Base-by-base conservation (phyloP, 2,329 filamentous ascomycete genomes). In the Phialophora tarda region DNA sequence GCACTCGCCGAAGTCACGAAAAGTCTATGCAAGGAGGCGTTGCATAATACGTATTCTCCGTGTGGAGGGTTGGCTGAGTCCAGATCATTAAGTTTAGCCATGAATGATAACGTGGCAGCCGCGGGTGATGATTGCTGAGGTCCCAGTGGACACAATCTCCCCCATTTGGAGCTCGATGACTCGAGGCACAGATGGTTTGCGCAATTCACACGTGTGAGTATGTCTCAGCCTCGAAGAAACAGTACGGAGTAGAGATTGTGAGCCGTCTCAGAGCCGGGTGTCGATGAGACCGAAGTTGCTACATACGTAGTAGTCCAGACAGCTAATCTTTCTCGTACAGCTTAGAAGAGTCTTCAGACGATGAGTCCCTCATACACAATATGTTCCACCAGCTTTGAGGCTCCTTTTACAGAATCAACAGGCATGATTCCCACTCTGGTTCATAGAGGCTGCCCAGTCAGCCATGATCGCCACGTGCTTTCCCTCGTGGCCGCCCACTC, bases 381-480 rank as follows among this genome's bases (percentile, higher is more conserved):
- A 6, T 17, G 6, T 41, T 17, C 34, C 14, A 17, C 4, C 38
- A 44, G 17, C 38, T n/a, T n/a, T n/a, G 38, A n/a, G 38, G 6
- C 38, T 21, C n/a, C 17, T 44, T 44, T 8, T 44, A 7, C 38
- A 44, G 38, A 44, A 44, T n/a, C 17, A n/a, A 44, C 14, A n/a
- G 38, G 38, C 38, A n/a, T n/a, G 17, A n/a, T n/a, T 44, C 10
- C 21, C 48, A 24, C 11, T 6, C 23, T 10, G 23, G 4, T 53
- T 53, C 48, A 53, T 26, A 53, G 6, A 26, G 10, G 21, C 11
- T 3, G 21, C 32, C 32, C 32, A n/a, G 12, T 53, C 47, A 28
- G 34, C 59, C 28, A 21, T 21, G 23, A 61, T 51, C 34, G 5
- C 58, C 58, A 61, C 59, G 59, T 61, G 59, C 23, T 61, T 59